These are phyloP conservation scores for Aspergillus campestris DNA, from an alignment of 495 filamentous ascomycete species.

Conservation along the genomic window DNA sequence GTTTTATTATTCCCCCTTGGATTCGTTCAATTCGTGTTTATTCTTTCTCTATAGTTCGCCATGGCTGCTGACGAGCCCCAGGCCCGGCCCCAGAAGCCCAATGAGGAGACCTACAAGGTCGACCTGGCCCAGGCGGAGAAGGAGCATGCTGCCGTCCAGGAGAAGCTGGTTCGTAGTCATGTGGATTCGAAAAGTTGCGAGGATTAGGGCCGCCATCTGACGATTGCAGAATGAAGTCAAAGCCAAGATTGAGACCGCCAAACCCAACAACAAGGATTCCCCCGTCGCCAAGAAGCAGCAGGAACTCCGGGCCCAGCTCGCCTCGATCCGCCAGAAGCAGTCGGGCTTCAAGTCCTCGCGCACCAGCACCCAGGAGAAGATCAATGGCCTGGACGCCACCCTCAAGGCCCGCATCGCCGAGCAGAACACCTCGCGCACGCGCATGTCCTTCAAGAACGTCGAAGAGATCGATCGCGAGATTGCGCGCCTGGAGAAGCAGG, in stretches of 20 bases:
- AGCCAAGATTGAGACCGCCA: slow-evolving; percentile 71
- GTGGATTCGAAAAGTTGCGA: neutral
- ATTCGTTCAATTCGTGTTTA: slow-evolving; percentile 25
- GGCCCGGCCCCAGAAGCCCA: slow-evolving; percentile 47
- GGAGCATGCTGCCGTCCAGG: slow-evolving; percentile 63
- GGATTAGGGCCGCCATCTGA: neutral
- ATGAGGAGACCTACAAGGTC: slow-evolving; percentile 49
- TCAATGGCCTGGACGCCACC: slow-evolving; percentile 75
- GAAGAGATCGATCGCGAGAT: slow-evolving; percentile 85
- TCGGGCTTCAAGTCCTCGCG: slow-evolving; percentile 72
- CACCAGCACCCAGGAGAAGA: slow-evolving; percentile 67
- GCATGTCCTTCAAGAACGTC: slow-evolving; percentile 72
- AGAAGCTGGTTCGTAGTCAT: slow-evolving; percentile 60
- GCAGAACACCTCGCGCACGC: slow-evolving; percentile 70
- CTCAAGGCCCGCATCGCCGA: slow-evolving; percentile 74
- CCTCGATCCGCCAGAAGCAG: slow-evolving; percentile 70
- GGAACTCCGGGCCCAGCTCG: slow-evolving; percentile 67
- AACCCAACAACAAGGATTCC: slow-evolving; percentile 66
- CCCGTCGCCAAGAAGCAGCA: slow-evolving; percentile 67
- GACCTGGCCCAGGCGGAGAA: slow-evolving; percentile 71
- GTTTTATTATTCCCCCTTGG: slow-evolving; percentile 7
- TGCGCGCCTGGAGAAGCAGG: slow-evolving; percentile 65
- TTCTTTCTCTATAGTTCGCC: slow-evolving; percentile 8
- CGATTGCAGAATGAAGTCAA: slow-evolving; percentile 63
- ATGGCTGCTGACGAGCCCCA: slow-evolving; percentile 39